These are phyloP conservation scores for Suillus subaureus DNA, from an alignment of 768 basidiomycete species.

Conservation along the genomic window DNA sequence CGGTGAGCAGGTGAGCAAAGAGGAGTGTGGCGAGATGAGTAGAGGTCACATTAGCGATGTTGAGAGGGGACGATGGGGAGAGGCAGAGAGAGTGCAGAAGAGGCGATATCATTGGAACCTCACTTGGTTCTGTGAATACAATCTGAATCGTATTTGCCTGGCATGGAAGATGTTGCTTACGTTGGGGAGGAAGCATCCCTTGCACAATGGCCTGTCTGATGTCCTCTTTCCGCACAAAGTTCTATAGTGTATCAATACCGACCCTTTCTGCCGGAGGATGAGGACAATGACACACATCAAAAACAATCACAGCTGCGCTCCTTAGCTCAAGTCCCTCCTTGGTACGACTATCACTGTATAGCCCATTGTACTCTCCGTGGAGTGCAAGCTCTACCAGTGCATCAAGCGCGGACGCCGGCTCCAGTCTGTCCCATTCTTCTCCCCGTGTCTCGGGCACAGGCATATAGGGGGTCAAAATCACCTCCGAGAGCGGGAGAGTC, in stretches of 20 bases:
- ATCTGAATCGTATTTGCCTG: background rate
- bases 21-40: conserved; percentile 77
- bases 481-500: conserved; percentile 64
- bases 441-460: conserved; percentile 82
- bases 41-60: conserved; percentile 57
- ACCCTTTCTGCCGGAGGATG: background rate
- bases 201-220: conserved; percentile 68
- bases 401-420: conserved; percentile 78
- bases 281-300: conserved; percentile 64
- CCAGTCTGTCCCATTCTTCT: conserved; percentile 91
- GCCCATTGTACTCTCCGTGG: conserved; percentile 87
- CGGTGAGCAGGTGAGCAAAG: conserved; percentile 78
- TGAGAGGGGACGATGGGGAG: conserved; percentile 62
- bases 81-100: conserved; percentile 69
- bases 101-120: conserved; percentile 57
- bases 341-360: conserved; percentile 54
- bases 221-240: conserved; percentile 77
- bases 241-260: conserved; percentile 41
- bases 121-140: conserved; percentile 25
- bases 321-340: conserved; percentile 76
- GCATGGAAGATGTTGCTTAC: conserved; percentile 23
- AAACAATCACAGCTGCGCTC: conserved; percentile 75
- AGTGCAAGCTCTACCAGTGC: conserved; percentile 80
- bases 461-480: conserved; percentile 73
- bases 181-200: conserved; percentile 68